These are phyloP conservation scores for Purpureocillium takamizusanense DNA, from an alignment of 2,329 filamentous ascomycete genomes.

Conservation along the genomic window DNA sequence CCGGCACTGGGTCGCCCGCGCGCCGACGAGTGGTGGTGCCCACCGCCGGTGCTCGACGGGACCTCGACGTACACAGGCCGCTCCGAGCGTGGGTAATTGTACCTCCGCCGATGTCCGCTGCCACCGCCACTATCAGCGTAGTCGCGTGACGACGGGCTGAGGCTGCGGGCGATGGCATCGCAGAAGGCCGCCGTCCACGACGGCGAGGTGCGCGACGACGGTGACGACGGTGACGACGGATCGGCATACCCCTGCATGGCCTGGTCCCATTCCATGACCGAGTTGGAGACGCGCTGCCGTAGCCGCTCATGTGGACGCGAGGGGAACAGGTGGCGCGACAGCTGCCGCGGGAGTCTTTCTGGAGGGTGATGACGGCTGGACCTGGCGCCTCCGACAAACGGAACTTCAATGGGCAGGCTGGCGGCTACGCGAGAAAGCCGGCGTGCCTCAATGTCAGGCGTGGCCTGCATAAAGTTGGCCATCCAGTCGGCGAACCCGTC, in stretches of 20 bases:
- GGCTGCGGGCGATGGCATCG: slow-evolving; percentile 2
- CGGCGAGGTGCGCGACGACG: neutral
- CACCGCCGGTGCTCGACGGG: neutral
- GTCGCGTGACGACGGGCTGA: neutral
- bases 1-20: neutral
- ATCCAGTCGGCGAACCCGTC: slow-evolving; percentile 65
- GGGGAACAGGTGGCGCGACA: slow-evolving; percentile 67
- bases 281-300: slow-evolving; percentile 51
- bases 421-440: slow-evolving; percentile 60
- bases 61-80: slow-evolving; percentile 1
- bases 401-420: slow-evolving; percentile 54
- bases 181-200: slow-evolving; percentile 3
- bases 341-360: slow-evolving; percentile 70
- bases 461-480: slow-evolving; percentile 61
- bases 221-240: neutral
- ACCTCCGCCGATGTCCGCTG: neutral
- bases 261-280: slow-evolving; percentile 38
- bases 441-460: slow-evolving; percentile 66
- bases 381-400: neutral
- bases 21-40: neutral
- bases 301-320: slow-evolving; percentile 43
- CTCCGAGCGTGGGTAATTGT: neutral
- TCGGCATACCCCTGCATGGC: slow-evolving; percentile 5
- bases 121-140: neutral
- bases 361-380: slow-evolving; percentile 43